Evolutionary conservation across 306 rosid genomes (phyloP).

Genomic region (Astragalus membranaceus): DNA sequence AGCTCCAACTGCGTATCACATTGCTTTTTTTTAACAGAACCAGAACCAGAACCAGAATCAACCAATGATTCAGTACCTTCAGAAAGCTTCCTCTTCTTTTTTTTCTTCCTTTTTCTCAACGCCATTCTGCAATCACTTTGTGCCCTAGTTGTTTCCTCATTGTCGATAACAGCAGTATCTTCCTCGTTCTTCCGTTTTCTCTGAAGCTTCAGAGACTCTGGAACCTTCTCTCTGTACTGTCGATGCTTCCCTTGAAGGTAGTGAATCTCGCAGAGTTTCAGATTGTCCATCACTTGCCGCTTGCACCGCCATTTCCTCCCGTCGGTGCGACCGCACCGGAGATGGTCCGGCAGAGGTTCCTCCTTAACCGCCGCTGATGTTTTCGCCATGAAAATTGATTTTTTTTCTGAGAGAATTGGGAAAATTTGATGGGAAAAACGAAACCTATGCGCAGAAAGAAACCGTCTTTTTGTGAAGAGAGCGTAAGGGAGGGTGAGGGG

Average conservation of each 20-base stretch:
- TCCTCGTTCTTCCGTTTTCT: conserved; percentile 41
- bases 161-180: conserved; percentile 9
- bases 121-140: conserved; percentile 36
- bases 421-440: conserved; percentile 14
- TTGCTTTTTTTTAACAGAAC: conserved; percentile 39
- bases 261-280: conserved; percentile 96
- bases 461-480: background rate
- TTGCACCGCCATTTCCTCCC: conserved; percentile 97
- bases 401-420: conserved; percentile 5
- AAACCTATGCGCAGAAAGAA: background rate
- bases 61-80: conserved; percentile 37
- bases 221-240: conserved; percentile 81
- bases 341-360: conserved; percentile 59
- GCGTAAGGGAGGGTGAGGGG: background rate
- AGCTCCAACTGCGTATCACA: conserved; percentile 73
- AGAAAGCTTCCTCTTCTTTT: conserved; percentile 43
- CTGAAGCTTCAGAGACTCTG: conserved; percentile 79
- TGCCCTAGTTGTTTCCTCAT: conserved; percentile 65
- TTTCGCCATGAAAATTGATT: background rate
- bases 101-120: conserved; percentile 43
- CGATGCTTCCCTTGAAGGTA: conserved; percentile 93
- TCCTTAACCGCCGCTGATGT: conserved; percentile 13
- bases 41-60: conserved; percentile 5
- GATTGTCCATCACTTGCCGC: conserved; percentile 62
- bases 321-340: conserved; percentile 88